Percentiles rank a stretch among this genome's conserved stretches.
Conservation (phyloP, 1,284 basidiomycete species). For the Stygiomarasmius scandens region DNA sequence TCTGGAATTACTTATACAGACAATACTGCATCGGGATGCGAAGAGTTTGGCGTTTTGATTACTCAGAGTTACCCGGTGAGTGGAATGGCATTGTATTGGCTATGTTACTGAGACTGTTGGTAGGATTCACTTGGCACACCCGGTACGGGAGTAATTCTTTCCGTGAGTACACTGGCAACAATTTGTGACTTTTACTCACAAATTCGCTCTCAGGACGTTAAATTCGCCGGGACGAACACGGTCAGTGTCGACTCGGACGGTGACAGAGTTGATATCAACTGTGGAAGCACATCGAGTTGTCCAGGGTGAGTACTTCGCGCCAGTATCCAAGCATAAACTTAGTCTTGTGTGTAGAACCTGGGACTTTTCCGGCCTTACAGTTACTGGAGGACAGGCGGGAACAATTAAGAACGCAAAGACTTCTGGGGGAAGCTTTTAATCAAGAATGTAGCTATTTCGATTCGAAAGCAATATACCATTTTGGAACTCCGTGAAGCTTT, state of each 20-base stretch:
- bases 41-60: constrained; percentile 47
- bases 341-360: constrained; percentile 3
- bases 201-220: background rate
- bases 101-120: background rate
- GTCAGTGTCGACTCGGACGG: constrained; percentile 7
- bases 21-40: constrained; percentile 44
- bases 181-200: background rate
- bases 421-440: constrained; percentile 7
- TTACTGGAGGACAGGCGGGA: constrained; percentile 9
- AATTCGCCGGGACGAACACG: constrained; percentile 8
- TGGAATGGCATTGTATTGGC: background rate
- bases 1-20: constrained; percentile 46
- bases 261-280: constrained; percentile 13
- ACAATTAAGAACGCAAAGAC: constrained; percentile 7
- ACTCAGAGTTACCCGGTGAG: constrained; percentile 48
- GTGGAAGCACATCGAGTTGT: constrained; percentile 10
- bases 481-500: too few species aligned
- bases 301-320: constrained; percentile 18
- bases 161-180: constrained; percentile 2
- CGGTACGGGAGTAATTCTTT: constrained; percentile 46
- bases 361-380: constrained; percentile 9
- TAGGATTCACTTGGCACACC: constrained; percentile 40
- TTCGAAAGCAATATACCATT: too few species aligned
- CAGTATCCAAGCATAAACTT: background rate
- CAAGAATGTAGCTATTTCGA: background rate